Base-by-base conservation (phyloP, 768 basidiomycete genomes). In the Rhizopogon sp. region DNA sequence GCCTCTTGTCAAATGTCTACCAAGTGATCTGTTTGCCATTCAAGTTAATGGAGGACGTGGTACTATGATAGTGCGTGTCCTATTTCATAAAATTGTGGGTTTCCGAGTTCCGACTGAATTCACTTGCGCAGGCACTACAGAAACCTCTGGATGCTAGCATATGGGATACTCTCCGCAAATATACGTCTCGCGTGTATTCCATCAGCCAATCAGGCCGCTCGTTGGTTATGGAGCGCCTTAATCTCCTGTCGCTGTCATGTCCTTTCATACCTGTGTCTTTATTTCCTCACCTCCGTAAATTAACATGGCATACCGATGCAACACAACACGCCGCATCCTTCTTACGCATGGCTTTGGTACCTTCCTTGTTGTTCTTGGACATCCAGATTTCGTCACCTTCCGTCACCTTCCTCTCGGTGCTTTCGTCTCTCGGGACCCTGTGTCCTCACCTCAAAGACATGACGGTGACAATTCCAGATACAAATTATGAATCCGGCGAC, bases 241-340 rank as follows among this genome's bases (percentile, higher is more conserved):
- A 41, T 25, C 55, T 56, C 17, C 22, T 53, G 1, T 62, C 39
- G 49, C 49, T 66, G 46, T 56, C 58, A 6, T 43, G 44, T 39
- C 62, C 57, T 8, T 65, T 58, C 3, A 44, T 58, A 7, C 40
- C 45, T 6, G 41, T 42, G 5, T 39, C 57, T 17, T 64, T 66
- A 42, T 68, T 69, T 29, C 62, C 60, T 0, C 66, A 61, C 49
- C 25, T 66, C n/a, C 58, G 25, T 3, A 56, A 57, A 29, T 37
- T 69, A 22, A 57, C 50, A 11, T 66, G 65, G 65, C 66, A 55
- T 43, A 62, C 64, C 13, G 46, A 56, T 37, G 53, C 58, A 22
- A 64, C 68, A 49, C 33, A 56, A 1, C 11, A 44, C 31, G 62
- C 58, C 58, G 49, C 62, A 1, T 64, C 60, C 25, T 58, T 66